A percentile compares a stretch with the other conserved stretches of the same genome.
These are phyloP conservation scores for Debaryomyces prosopidis DNA, from an alignment of 805 yeast genomes.

Conservation along the genomic window DNA sequence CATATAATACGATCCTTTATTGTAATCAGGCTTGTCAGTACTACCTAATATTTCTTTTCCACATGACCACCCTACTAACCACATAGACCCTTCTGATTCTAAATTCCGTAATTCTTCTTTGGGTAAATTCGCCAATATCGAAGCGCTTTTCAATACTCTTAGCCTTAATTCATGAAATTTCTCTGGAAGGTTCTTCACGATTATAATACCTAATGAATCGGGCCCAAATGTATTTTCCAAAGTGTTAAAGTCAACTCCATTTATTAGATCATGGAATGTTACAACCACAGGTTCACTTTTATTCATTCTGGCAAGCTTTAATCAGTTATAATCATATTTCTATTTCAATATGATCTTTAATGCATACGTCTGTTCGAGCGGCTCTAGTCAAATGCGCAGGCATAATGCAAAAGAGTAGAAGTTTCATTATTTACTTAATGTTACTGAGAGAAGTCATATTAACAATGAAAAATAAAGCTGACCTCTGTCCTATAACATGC, in stretches of 20 bases:
- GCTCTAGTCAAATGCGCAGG: too few relatives aligned
- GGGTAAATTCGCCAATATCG: slow-evolving; percentile 43
- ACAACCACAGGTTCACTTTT: slow-evolving; percentile 28
- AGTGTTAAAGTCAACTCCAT: slow-evolving; percentile 28
- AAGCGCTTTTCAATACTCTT: slow-evolving; percentile 44
- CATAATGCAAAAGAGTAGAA: too few relatives aligned
- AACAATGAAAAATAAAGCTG: too few relatives aligned
- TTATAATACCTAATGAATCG: slow-evolving; percentile 53
- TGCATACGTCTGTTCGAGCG: too few relatives aligned
- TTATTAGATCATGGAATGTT: slow-evolving; percentile 25
- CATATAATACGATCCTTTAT: slow-evolving; percentile 59
- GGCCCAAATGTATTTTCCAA: slow-evolving; percentile 54
- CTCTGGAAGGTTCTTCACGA: slow-evolving; percentile 45
- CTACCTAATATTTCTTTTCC: slow-evolving; percentile 51
- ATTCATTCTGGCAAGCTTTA: neutral
- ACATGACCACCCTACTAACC: slow-evolving; percentile 63
- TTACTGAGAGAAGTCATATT: too few relatives aligned
- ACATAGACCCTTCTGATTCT: slow-evolving; percentile 50
- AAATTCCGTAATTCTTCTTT: slow-evolving; percentile 30
- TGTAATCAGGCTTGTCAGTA: slow-evolving; percentile 45
- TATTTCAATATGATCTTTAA: too few relatives aligned
- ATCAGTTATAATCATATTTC: too few relatives aligned
- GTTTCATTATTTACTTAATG: too few relatives aligned
- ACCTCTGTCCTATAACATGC: too few relatives aligned
- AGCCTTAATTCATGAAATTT: slow-evolving; percentile 38